A percentile compares a stretch with the other conserved stretches of the same genome.
Evolutionary conservation across 148 eudicot genomes (phyloP).

Genomic region (Rhododendron henanense): DNA sequence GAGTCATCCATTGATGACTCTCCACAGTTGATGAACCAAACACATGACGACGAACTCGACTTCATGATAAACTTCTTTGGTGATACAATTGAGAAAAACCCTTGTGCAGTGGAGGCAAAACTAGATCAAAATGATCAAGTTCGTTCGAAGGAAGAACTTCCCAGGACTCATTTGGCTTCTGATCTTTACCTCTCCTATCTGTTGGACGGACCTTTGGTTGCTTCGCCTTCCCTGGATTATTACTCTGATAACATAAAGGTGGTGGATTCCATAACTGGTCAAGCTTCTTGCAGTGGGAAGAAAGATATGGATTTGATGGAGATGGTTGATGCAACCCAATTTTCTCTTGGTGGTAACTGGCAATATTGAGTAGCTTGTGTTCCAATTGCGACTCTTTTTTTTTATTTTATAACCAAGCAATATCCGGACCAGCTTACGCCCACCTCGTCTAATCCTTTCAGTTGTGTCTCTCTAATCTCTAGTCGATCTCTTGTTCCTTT

Average conservation of each 20-base stretch:
- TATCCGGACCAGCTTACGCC: too few relatives aligned
- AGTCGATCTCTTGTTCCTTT: not conserved
- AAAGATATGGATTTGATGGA: conserved; percentile 62
- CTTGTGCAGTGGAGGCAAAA: not conserved
- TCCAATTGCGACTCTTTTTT: not conserved
- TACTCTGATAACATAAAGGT: not conserved
- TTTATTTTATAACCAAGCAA: too few relatives aligned
- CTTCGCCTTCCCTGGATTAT: not conserved
- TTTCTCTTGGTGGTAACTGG: conserved; percentile 12
- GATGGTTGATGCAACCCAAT: conserved; percentile 37
- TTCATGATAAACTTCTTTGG: conserved; percentile 42
- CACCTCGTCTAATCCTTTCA: not conserved
- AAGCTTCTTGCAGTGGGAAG: conserved; percentile 4
- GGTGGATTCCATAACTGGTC: conserved; percentile 4
- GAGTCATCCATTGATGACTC: conserved; percentile 24
- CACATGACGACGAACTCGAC: conserved; percentile 40
- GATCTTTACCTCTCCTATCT: conserved; percentile 30
- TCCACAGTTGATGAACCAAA: conserved; percentile 18
- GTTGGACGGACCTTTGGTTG: conserved; percentile 19
- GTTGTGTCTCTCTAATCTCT: not conserved
- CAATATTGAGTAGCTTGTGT: not conserved
- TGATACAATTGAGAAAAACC: conserved; percentile 1
- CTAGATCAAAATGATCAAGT: not conserved
- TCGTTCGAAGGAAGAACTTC: conserved; percentile 4
- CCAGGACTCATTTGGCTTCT: not conserved